Evolutionary conservation across 2,329 filamentous ascomycete species (phyloP), one percentile per base, ranked within the genome.

Genomic region (Dactylellina haptotyla): DNA sequence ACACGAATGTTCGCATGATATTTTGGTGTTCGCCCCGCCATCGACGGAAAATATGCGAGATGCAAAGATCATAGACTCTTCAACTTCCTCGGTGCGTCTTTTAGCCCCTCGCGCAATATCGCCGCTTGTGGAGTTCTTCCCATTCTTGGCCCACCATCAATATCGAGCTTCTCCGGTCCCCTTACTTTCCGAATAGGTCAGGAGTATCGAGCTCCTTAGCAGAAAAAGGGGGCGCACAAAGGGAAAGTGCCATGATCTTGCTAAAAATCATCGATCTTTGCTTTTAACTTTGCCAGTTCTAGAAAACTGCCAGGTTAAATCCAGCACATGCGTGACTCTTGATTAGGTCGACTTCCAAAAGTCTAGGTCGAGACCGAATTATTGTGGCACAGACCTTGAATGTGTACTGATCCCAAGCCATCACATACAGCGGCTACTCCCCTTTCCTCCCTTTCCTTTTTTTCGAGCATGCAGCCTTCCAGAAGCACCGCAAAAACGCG

Each of bases 391-490:
- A 69, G 56, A 69, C 64, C 48, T 48, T 34, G 23, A 69, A 69
- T 41, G 56, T 62, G 64, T 61, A 59, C 30, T 58, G 20, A 53
- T 46, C 43, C 37, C 16, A 59, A 56, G 32, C 54, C 28, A 20
- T 26, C 26, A 34, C 8, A 57, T 25, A 9, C 14, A 46, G n/a
- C n/a, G 39, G 39, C n/a, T 46, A 25, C 23, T 46, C 37, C 39
- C 16, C 39, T 26, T 51, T 62, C 32, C 32, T 48, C 16, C 18
- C 34, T 45, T 25, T 28, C 37, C 28, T 45, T 30, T 45, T 26
- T 51, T 26, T 53, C 54, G 57, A 53, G 57, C 61, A 20, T 73
- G 69, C 69, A 73, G 69, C 69, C 69, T 73, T 73, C 69, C 69
- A 73, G 69, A 73, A 73, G 64, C 34, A 57, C 50, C 26, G 61